These are phyloP conservation scores for Trichoderma citrinoviride DNA, from an alignment of 2,329 filamentous ascomycete species.

Conservation along the genomic window DNA sequence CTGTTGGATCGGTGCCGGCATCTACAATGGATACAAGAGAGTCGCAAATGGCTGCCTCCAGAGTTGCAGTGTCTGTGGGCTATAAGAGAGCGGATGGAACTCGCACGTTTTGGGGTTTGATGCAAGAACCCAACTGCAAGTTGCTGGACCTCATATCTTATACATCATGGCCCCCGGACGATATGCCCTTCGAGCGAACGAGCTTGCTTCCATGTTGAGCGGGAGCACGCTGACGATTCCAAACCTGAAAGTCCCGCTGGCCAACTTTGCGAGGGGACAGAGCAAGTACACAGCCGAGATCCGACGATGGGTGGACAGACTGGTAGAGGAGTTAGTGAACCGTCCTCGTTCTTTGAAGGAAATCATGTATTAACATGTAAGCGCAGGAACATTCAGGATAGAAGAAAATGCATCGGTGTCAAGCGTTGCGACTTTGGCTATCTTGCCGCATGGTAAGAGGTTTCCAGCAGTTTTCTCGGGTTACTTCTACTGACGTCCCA, in stretches of 20 bases:
- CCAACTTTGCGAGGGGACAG: neutral
- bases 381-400: neutral
- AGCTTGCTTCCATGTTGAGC: slow-evolving; percentile 6
- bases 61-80: neutral
- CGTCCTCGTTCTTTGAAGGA: too few species aligned
- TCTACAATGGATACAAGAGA: neutral
- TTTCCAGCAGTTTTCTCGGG: neutral
- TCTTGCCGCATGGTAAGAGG: neutral
- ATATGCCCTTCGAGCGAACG: neutral
- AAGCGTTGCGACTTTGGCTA: slow-evolving; percentile 12
- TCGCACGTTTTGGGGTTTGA: neutral
- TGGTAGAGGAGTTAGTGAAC: neutral
- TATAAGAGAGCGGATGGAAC: neutral
- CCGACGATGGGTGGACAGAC: neutral
- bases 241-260: neutral
- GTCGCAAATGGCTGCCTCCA: neutral
- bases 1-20: neutral
- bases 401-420: neutral
- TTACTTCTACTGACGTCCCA: neutral
- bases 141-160: neutral
- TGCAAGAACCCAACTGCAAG: neutral
- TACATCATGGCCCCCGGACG: neutral
- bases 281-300: neutral
- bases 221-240: slow-evolving; percentile 10
- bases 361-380: neutral